A percentile compares a stretch with the other conserved stretches of the same genome.
Conservation (phyloP, 192 early-diverging fungal species). For the Backusella tuberculispora region DNA sequence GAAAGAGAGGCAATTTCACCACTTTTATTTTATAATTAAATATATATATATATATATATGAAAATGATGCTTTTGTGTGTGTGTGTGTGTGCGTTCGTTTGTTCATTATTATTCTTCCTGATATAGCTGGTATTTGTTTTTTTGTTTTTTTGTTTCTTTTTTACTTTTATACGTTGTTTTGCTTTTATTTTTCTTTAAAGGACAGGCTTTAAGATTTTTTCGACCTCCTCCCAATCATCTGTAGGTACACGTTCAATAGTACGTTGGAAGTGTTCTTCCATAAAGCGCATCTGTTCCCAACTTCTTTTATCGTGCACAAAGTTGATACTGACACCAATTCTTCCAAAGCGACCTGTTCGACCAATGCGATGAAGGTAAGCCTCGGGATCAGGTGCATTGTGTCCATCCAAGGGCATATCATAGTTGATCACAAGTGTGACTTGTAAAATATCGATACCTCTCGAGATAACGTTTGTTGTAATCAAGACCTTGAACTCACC, state of each 20-base stretch:
- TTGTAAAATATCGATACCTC: slow-evolving; percentile 96
- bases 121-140: too few relatives aligned
- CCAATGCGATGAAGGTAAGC: slow-evolving; percentile 98
- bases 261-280: slow-evolving; percentile 79
- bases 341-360: slow-evolving; percentile 95
- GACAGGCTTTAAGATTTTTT: slow-evolving; percentile 85
- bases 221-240: slow-evolving; percentile 83
- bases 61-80: too few relatives aligned
- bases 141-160: too few relatives aligned
- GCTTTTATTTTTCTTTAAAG: slow-evolving; percentile 33
- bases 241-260: slow-evolving; percentile 83
- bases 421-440: slow-evolving; percentile 97
- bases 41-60: too few relatives aligned
- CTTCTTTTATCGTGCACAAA: slow-evolving; percentile 86
- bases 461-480: slow-evolving; percentile 94
- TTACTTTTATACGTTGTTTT: too few relatives aligned
- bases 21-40: too few relatives aligned
- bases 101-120: too few relatives aligned
- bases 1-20: too few relatives aligned
- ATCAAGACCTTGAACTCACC: slow-evolving; percentile 93
- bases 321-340: slow-evolving; percentile 92
- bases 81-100: too few relatives aligned
- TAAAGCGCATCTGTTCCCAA: slow-evolving; percentile 77
- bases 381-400: slow-evolving; percentile 76
- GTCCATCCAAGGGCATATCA: slow-evolving; percentile 81